phyloP scores from a whole-genome alignment of 1,284 basidiomycete species.

The Ganoderma boninense region DNA sequence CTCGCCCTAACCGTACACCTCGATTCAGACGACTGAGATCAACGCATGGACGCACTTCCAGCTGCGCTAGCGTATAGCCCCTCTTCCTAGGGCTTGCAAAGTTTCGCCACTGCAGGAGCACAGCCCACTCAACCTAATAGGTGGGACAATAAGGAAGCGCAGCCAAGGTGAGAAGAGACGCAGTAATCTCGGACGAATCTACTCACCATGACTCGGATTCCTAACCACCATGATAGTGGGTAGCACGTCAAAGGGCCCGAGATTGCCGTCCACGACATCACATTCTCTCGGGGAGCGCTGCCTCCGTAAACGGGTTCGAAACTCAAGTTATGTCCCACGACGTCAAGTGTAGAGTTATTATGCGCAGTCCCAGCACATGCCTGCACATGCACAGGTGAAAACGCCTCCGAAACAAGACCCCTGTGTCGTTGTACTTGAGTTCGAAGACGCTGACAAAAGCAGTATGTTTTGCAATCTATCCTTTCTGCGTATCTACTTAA shows the following conservation, averaged over 20 bases:
- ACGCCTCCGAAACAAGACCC: not conserved
- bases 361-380: not conserved
- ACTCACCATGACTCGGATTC: not conserved
- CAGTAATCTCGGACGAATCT: constrained; percentile 3
- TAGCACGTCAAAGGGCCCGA: not conserved
- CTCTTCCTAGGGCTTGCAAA: not conserved
- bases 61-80: not conserved
- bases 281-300: not conserved
- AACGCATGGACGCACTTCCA: not conserved
- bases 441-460: not conserved
- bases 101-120: not conserved
- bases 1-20: not conserved
- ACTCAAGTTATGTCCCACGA: not conserved
- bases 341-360: not conserved
- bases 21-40: not conserved
- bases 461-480: not conserved
- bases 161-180: not conserved
- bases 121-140: not conserved
- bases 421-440: not conserved
- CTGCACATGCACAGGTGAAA: not conserved
- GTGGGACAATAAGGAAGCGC: not conserved
- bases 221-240: constrained; percentile 1
- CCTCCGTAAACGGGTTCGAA: not conserved
- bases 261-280: not conserved
- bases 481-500: not conserved